phyloP scores from a whole-genome alignment of 192 early-diverging fungal genomes.

The Funneliformis mosseae region DNA sequence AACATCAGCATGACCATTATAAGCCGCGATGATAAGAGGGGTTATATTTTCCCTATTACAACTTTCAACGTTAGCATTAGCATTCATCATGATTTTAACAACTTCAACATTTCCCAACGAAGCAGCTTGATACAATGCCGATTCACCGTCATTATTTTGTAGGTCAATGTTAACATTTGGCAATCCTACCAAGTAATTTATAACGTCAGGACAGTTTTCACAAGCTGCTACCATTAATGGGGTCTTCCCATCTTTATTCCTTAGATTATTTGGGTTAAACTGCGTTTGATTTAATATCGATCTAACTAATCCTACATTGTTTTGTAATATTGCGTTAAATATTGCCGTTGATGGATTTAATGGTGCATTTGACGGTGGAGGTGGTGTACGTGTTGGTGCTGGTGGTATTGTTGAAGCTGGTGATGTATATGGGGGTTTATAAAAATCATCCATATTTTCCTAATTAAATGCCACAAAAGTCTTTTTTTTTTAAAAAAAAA shows the following conservation, averaged over 20 bases:
- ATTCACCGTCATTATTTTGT: slow-evolving; percentile 49
- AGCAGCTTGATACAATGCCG: slow-evolving; percentile 48
- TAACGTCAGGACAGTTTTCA: slow-evolving; percentile 42
- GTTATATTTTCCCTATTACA: slow-evolving; percentile 54
- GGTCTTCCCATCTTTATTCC: slow-evolving; percentile 44
- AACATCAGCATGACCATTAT: slow-evolving; percentile 53
- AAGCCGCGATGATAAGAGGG: slow-evolving; percentile 67
- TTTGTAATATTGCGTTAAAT: slow-evolving; percentile 44
- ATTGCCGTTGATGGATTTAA: slow-evolving; percentile 37
- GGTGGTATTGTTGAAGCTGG: slow-evolving; percentile 34
- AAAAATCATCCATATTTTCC: slow-evolving; percentile 11
- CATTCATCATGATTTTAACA: slow-evolving; percentile 42
- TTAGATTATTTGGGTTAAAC: slow-evolving; percentile 40
- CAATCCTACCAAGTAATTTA: slow-evolving; percentile 36
- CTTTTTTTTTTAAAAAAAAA: no score
- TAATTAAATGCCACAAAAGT: background rate
- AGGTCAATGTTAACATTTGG: slow-evolving; percentile 36
- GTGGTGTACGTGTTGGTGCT: slow-evolving; percentile 33
- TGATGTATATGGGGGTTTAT: slow-evolving; percentile 24
- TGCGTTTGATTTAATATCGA: slow-evolving; percentile 40
- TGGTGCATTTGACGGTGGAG: background rate
- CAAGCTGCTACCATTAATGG: slow-evolving; percentile 49
- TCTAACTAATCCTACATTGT: slow-evolving; percentile 43
- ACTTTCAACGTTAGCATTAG: slow-evolving; percentile 38
- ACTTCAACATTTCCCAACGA: slow-evolving; percentile 41